Evolutionary conservation across 768 basidiomycete species (phyloP).

Genomic region (Phlebiopsis gigantea): DNA sequence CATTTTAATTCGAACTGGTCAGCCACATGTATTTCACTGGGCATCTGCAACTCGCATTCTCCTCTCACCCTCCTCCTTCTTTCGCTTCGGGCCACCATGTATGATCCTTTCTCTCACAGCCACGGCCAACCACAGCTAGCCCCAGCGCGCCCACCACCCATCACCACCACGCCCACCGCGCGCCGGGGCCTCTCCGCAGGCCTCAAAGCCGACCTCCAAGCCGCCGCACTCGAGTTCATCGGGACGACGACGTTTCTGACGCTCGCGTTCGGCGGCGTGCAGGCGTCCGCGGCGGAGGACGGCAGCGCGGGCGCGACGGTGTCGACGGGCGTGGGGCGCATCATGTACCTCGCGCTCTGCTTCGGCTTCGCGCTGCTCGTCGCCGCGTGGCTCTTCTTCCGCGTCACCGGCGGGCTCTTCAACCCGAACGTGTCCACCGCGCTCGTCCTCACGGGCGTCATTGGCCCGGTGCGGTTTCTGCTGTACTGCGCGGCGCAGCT

Average conservation of each 20-base stretch:
- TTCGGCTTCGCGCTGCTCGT: slow-evolving; percentile 61
- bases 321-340: slow-evolving; percentile 30
- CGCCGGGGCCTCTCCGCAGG: slow-evolving; percentile 19
- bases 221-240: slow-evolving; percentile 50
- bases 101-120: not conserved
- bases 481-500: slow-evolving; percentile 61
- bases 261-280: slow-evolving; percentile 61
- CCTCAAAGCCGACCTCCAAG: slow-evolving; percentile 36
- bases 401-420: slow-evolving; percentile 59
- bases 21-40: not conserved
- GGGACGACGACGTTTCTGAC: slow-evolving; percentile 60
- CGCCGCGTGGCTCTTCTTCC: slow-evolving; percentile 64
- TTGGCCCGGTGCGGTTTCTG: slow-evolving; percentile 50
- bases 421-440: slow-evolving; percentile 61
- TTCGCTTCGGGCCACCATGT: not conserved
- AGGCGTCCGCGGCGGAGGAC: slow-evolving; percentile 42
- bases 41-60: not conserved
- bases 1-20: not conserved
- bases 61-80: not conserved
- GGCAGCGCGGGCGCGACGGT: slow-evolving; percentile 8
- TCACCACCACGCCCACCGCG: not conserved
- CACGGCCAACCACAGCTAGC: not conserved
- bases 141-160: not conserved
- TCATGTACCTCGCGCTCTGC: slow-evolving; percentile 51
- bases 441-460: slow-evolving; percentile 49